Percentiles rank a stretch among this genome's conserved stretches.
Evolutionary conservation across 257 asterid genomes (phyloP).

Genomic region (Parsonsia alboflavescens): DNA sequence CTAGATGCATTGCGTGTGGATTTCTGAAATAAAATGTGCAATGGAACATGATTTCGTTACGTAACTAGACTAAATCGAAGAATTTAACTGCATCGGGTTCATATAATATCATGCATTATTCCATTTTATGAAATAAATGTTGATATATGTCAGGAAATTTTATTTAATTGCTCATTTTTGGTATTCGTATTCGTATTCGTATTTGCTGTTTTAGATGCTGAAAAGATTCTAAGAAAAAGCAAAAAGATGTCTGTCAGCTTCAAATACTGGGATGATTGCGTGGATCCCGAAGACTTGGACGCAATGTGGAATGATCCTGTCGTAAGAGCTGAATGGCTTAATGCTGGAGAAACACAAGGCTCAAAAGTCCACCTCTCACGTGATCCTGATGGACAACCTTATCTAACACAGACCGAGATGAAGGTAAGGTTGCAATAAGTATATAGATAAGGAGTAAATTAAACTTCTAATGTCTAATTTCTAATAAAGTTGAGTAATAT

Average conservation of each 20-base stretch:
- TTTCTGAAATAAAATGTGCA: background rate
- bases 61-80: background rate
- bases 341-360: constrained; percentile 77
- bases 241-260: constrained; percentile 59
- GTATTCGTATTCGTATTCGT: too few species aligned
- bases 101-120: background rate
- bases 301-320: constrained; percentile 82
- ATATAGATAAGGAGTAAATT: background rate
- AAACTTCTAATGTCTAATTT: background rate
- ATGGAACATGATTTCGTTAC: background rate
- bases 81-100: background rate
- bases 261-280: constrained; percentile 93
- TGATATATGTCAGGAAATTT: background rate
- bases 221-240: background rate
- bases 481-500: background rate
- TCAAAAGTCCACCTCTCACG: constrained; percentile 87
- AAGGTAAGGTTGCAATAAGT: constrained; percentile 35
- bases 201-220: background rate
- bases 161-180: background rate
- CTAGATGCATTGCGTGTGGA: background rate
- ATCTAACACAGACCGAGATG: constrained; percentile 90
- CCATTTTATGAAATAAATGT: too few species aligned
- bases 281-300: constrained; percentile 70
- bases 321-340: constrained; percentile 76
- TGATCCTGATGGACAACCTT: constrained; percentile 91